phyloP scores from a whole-genome alignment of 2,329 filamentous ascomycete species.

The Fusarium praegraminearum region DNA sequence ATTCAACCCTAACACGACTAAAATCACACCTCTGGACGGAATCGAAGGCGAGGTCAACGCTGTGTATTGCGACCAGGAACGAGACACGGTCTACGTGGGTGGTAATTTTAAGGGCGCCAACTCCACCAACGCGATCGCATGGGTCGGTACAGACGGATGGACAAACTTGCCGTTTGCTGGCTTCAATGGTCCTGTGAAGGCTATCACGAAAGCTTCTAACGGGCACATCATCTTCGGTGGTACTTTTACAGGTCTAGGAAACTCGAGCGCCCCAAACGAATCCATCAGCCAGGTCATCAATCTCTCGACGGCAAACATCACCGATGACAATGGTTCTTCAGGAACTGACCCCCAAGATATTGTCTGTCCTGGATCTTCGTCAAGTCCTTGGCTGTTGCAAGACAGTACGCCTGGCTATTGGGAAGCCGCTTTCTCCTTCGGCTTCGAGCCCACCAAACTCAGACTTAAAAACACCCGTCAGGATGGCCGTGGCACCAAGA shows the following conservation, averaged over 20 bases:
- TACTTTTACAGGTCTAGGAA: conserved; percentile 87
- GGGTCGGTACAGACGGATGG: conserved; percentile 77
- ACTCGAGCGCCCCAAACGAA: conserved; percentile 74
- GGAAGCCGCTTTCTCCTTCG: conserved; percentile 85
- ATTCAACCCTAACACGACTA: conserved; percentile 78
- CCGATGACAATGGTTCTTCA: conserved; percentile 71
- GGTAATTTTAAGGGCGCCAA: conserved; percentile 84
- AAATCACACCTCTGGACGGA: conserved; percentile 80
- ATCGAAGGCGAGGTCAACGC: conserved; percentile 85
- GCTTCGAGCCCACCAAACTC: conserved; percentile 87
- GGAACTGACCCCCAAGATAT: conserved; percentile 79
- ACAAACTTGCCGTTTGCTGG: conserved; percentile 88
- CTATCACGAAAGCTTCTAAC: conserved; percentile 83
- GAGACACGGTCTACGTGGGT: conserved; percentile 88
- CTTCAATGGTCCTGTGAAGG: conserved; percentile 91
- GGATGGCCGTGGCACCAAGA: conserved; percentile 87
- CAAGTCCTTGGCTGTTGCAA: conserved; percentile 81
- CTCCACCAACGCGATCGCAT: conserved; percentile 90
- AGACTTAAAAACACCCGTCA: conserved; percentile 88
- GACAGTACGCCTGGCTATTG: conserved; percentile 84
- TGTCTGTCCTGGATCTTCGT: conserved; percentile 77
- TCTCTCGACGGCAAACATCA: conserved; percentile 80
- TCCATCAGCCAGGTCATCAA: conserved; percentile 86
- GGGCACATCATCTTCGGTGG: conserved; percentile 94
- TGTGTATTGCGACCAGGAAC: conserved; percentile 82